phyloP scores from a whole-genome alignment of 2,329 filamentous ascomycete genomes.

The Aureobasidium pullulans region DNA sequence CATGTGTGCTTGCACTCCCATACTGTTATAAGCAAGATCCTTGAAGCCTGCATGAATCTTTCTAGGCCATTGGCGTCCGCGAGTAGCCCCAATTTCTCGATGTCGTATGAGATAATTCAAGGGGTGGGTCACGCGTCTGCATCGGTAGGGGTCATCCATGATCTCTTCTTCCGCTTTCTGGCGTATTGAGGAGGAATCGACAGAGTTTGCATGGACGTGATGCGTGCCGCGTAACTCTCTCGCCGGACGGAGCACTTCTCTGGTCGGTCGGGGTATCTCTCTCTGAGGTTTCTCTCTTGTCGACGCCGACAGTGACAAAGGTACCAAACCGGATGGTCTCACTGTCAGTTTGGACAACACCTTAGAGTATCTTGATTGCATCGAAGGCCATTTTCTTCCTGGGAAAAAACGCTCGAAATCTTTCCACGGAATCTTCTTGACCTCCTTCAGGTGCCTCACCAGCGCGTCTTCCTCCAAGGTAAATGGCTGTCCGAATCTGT shows the following conservation, averaged over 20 bases:
- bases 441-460: neutral
- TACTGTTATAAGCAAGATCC: constrained; percentile 22
- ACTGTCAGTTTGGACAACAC: neutral
- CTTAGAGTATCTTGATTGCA: constrained; percentile 3
- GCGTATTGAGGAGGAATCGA: neutral
- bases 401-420: neutral
- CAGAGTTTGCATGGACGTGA: neutral
- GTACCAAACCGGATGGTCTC: too few relatives aligned
- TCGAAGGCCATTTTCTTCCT: neutral
- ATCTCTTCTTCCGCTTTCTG: neutral
- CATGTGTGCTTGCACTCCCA: constrained; percentile 42
- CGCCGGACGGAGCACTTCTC: neutral
- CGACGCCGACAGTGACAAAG: neutral
- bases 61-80: neutral
- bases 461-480: constrained; percentile 3
- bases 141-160: neutral
- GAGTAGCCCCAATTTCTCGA: neutral
- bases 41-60: neutral
- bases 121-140: neutral
- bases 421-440: neutral
- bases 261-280: neutral
- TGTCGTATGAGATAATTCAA: neutral
- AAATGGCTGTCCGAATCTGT: neutral
- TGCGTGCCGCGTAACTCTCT: neutral
- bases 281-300: too few relatives aligned